Conservation (phyloP, 768 basidiomycete genomes). For the Psilocybe cubensis region DNA sequence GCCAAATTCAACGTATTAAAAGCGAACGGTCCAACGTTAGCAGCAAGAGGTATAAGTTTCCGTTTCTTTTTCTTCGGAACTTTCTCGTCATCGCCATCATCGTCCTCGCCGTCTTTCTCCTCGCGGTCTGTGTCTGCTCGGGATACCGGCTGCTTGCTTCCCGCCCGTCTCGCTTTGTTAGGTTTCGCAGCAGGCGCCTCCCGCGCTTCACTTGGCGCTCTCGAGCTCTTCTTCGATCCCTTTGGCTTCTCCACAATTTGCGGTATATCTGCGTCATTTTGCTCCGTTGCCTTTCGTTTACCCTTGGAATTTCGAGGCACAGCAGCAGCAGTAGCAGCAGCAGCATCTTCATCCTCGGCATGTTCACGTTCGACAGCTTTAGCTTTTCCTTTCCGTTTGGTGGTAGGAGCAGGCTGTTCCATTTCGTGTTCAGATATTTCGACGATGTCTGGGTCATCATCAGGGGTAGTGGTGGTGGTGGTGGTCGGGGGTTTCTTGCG, state of each 20-base stretch:
- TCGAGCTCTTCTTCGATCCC: slow-evolving; percentile 17
- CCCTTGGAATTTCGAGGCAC: slow-evolving; percentile 32
- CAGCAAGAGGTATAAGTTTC: slow-evolving; percentile 65
- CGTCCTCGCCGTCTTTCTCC: slow-evolving; percentile 24
- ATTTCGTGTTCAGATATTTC: slow-evolving; percentile 6
- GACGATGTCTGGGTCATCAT: slow-evolving; percentile 14
- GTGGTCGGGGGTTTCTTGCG: slow-evolving; percentile 6
- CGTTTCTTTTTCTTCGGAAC: slow-evolving; percentile 68
- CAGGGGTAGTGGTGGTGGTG: too few relatives aligned
- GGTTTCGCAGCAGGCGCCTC: slow-evolving; percentile 13
- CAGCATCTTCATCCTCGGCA: slow-evolving; percentile 24
- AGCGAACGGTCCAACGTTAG: slow-evolving; percentile 50
- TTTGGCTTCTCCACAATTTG: slow-evolving; percentile 24
- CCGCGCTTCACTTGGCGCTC: slow-evolving; percentile 10
- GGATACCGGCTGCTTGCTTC: slow-evolving; percentile 24
- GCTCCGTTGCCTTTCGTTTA: slow-evolving; percentile 34
- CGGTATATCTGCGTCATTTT: slow-evolving; percentile 28
- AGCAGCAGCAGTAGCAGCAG: slow-evolving; percentile 9
- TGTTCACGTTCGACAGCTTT: slow-evolving; percentile 22
- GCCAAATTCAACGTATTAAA: slow-evolving; percentile 30
- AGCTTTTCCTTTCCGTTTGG: slow-evolving; percentile 33
- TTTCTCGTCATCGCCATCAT: too few relatives aligned
- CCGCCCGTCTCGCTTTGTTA: slow-evolving; percentile 25
- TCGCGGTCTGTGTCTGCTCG: slow-evolving; percentile 21
- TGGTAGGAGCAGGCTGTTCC: slow-evolving; percentile 9